Conservation (phyloP, 2,329 filamentous ascomycete genomes). For the Aschersonia sp. region DNA sequence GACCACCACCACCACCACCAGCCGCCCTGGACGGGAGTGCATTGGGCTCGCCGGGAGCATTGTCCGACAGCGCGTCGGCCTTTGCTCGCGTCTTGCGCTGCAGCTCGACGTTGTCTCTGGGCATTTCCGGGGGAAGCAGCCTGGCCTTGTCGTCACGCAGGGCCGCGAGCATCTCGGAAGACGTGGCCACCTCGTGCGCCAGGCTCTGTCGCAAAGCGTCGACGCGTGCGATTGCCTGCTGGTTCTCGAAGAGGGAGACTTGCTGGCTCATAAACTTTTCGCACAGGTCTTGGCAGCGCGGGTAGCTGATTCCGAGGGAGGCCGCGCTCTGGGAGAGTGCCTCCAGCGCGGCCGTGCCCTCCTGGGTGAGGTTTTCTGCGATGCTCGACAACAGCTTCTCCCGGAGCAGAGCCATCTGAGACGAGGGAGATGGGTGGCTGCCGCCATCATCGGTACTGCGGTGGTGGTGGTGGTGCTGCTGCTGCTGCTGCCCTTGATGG, state of each 20-base stretch:
- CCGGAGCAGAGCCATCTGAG: conserved; percentile 14
- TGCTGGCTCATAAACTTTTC: conserved; percentile 41
- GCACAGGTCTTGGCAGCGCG: conserved; percentile 33
- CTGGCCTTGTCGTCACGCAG: conserved; percentile 17
- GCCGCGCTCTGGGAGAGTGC: conserved; percentile 39
- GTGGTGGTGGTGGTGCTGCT: conserved; percentile 2
- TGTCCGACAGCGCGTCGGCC: conserved; percentile 49
- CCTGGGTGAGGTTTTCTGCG: conserved; percentile 26
- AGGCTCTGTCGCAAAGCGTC: conserved; percentile 41
- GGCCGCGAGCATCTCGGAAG: conserved; percentile 23
- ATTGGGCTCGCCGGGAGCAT: conserved; percentile 19
- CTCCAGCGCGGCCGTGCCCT: conserved; percentile 40
- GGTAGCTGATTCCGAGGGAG: conserved; percentile 32
- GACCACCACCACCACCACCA: conserved; percentile 1
- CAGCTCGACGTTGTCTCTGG: conserved; percentile 59
- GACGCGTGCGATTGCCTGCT: conserved; percentile 40
- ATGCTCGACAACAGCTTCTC: conserved; percentile 14
- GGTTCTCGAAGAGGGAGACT: conserved; percentile 33
- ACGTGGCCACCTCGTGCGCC: conserved; percentile 29
- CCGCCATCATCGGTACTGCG: too few relatives aligned
- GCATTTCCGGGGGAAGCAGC: conserved; percentile 35
- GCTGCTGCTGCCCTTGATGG: conserved; percentile 13
- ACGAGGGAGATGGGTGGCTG: too few relatives aligned
- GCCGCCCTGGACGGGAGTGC: not conserved
- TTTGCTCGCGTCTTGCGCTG: conserved; percentile 56